These are phyloP conservation scores for Alternaria angustiovoidea DNA, from an alignment of 2,329 filamentous ascomycete species.

Conservation along the genomic window DNA sequence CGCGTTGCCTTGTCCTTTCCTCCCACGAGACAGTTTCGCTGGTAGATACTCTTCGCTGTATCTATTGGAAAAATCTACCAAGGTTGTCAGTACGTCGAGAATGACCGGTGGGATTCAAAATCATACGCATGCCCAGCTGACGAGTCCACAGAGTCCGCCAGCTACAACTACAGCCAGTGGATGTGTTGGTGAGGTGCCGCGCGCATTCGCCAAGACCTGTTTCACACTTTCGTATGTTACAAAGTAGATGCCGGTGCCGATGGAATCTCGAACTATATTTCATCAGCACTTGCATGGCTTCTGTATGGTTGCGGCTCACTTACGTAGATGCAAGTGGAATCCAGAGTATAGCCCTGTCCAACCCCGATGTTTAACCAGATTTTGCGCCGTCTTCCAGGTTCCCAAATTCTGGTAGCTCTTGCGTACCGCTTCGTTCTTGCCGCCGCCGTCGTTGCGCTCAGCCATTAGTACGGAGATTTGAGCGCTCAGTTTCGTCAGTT, in stretches of 20 bases:
- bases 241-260: conserved; percentile 87
- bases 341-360: conserved; percentile 79
- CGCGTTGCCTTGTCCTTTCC: conserved; percentile 63
- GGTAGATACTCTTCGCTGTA: conserved; percentile 85
- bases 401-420: conserved; percentile 79
- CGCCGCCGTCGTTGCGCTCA: conserved; percentile 60
- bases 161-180: conserved; percentile 80
- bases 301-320: conserved; percentile 41
- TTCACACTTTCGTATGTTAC: conserved; percentile 89
- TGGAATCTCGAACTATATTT: conserved; percentile 75
- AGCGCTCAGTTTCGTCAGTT: conserved; percentile 87
- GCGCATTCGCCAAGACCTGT: conserved; percentile 78
- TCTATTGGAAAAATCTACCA: conserved; percentile 70
- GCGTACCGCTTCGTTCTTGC: conserved; percentile 48
- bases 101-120: not conserved
- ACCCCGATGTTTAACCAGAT: conserved; percentile 78
- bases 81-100: conserved; percentile 10
- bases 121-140: conserved; percentile 82
- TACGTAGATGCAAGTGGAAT: conserved; percentile 79
- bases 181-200: conserved; percentile 76
- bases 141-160: conserved; percentile 81
- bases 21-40: conserved; percentile 78
- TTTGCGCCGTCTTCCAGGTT: conserved; percentile 77
- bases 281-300: conserved; percentile 21
- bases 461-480: conserved; percentile 84